phyloP scores from a whole-genome alignment of 208 protist genomes.

The Leptomonas seymouri region DNA sequence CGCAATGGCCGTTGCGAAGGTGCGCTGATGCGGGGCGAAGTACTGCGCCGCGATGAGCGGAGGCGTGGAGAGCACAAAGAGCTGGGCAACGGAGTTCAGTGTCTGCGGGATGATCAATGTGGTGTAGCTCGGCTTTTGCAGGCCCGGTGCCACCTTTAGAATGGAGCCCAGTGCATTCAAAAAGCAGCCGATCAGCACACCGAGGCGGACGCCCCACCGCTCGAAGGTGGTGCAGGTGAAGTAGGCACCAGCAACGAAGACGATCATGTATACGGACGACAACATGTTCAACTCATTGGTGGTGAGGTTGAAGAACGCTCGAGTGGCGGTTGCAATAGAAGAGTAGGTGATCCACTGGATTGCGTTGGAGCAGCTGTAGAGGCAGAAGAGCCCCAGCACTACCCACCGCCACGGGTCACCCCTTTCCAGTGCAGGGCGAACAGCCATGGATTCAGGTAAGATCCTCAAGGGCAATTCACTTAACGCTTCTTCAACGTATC shows the following conservation, averaged over 20 bases:
- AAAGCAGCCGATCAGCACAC: slow-evolving; percentile 51
- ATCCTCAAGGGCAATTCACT: neutral
- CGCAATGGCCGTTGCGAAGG: slow-evolving; percentile 67
- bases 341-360: slow-evolving; percentile 82
- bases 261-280: slow-evolving; percentile 83
- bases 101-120: slow-evolving; percentile 58
- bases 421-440: slow-evolving; percentile 4
- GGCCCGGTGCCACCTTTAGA: slow-evolving; percentile 57
- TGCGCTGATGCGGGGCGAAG: slow-evolving; percentile 57
- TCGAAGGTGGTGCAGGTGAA: slow-evolving; percentile 78
- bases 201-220: slow-evolving; percentile 62
- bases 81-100: slow-evolving; percentile 63
- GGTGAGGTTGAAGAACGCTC: slow-evolving; percentile 55
- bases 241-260: slow-evolving; percentile 61
- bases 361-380: slow-evolving; percentile 68
- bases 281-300: slow-evolving; percentile 74
- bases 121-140: slow-evolving; percentile 54
- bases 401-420: slow-evolving; percentile 59
- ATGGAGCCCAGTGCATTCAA: slow-evolving; percentile 67
- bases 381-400: slow-evolving; percentile 61
- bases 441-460: neutral
- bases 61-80: slow-evolving; percentile 77
- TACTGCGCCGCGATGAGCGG: slow-evolving; percentile 74
- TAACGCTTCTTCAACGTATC: too few species aligned
- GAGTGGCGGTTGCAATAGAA: slow-evolving; percentile 41